Evolutionary conservation across 176 grass and related monocot genomes (phyloP).

Genomic region (Carex kokanica): DNA sequence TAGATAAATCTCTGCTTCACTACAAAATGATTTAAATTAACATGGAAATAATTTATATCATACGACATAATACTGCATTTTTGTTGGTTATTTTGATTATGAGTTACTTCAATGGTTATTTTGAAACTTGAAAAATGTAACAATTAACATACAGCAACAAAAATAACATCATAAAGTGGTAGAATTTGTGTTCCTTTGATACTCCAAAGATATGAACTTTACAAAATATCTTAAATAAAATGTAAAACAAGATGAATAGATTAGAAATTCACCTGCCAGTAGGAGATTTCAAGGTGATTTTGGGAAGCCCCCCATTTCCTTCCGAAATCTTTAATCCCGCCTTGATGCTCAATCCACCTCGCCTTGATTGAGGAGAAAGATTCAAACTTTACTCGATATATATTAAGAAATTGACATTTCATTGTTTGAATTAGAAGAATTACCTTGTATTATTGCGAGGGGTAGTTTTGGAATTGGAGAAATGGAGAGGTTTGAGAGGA

Average conservation of each 20-base stretch:
- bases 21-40: conserved; percentile 21
- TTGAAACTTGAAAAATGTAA: not conserved
- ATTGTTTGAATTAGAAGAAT: not conserved
- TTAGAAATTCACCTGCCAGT: conserved; percentile 56
- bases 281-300: conserved; percentile 65
- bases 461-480: not conserved
- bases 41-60: not conserved
- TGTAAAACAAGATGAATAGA: not conserved
- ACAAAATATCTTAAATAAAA: not conserved
- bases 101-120: not conserved
- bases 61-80: not conserved
- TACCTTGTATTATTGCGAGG: not conserved
- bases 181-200: not conserved
- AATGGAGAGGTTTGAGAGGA: not conserved
- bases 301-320: conserved; percentile 73
- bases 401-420: not conserved
- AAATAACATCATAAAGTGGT: not conserved
- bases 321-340: conserved; percentile 54
- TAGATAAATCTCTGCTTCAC: conserved; percentile 90
- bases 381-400: not conserved
- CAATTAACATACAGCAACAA: not conserved
- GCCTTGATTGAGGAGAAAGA: conserved; percentile 37
- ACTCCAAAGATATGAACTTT: not conserved
- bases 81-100: not conserved
- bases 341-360: conserved; percentile 41